A percentile compares a stretch with the other conserved stretches of the same genome.
Evolutionary conservation across 208 protist genomes (phyloP).

Genomic region (Leishmania amazonensis): DNA sequence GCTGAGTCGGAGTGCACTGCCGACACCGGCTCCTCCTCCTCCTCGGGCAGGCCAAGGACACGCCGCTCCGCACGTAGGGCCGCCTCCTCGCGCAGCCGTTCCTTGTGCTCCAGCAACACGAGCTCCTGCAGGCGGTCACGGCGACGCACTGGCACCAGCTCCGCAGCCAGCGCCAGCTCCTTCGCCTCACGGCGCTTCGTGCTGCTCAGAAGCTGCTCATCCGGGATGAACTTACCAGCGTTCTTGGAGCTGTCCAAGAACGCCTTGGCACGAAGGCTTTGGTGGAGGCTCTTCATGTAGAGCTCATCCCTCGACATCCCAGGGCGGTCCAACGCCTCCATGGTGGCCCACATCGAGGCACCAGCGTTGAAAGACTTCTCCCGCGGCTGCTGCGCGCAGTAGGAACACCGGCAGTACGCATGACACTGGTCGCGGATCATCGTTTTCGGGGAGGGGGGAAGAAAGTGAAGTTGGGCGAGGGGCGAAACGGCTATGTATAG

Average conservation of each 20-base stretch:
- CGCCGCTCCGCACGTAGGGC: conserved; percentile 59
- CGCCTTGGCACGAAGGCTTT: conserved; percentile 53
- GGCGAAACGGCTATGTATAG: not conserved
- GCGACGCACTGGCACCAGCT: conserved; percentile 78
- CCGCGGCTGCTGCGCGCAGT: conserved; percentile 49
- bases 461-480: not conserved
- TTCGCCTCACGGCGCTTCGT: conserved; percentile 64
- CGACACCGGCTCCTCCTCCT: conserved; percentile 23
- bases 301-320: conserved; percentile 69
- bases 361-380: conserved; percentile 27
- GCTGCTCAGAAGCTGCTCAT: conserved; percentile 84
- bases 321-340: conserved; percentile 34
- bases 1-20: conserved; percentile 16
- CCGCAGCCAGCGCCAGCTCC: conserved; percentile 53
- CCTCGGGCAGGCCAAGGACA: conserved; percentile 46
- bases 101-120: conserved; percentile 84
- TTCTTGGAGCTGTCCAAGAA: conserved; percentile 73
- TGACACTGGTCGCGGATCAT: conserved; percentile 87
- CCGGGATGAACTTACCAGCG: conserved; percentile 71
- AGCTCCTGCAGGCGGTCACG: conserved; percentile 89
- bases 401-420: conserved; percentile 82
- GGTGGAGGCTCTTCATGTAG: conserved; percentile 72
- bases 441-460: not conserved
- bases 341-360: conserved; percentile 37
- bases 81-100: conserved; percentile 60